phyloP scores from a whole-genome alignment of 495 filamentous ascomycete genomes.

The Trichoderma gamsii region DNA sequence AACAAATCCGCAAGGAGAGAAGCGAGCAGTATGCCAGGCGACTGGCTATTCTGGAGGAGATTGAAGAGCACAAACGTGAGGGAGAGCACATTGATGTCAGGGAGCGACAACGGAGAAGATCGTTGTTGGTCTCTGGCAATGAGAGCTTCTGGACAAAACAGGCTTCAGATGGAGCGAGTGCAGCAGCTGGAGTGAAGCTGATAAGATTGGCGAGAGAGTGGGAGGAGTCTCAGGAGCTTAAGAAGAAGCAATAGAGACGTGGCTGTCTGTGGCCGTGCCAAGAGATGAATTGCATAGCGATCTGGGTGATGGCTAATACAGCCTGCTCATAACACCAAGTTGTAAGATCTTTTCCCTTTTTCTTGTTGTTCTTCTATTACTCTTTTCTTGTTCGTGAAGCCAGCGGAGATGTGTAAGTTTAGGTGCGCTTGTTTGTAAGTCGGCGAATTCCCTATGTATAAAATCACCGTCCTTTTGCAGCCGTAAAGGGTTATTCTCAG shows the following conservation, averaged over 20 bases:
- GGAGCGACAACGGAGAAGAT: background rate
- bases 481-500: background rate
- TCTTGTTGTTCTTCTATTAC: no score
- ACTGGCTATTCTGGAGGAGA: slow-evolving; percentile 11
- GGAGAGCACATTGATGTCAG: background rate
- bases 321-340: no score
- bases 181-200: slow-evolving; percentile 4
- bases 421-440: no score
- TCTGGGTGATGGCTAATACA: background rate
- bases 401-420: no score
- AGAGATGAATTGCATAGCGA: background rate
- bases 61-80: slow-evolving; percentile 13
- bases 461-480: no score
- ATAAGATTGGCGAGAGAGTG: background rate
- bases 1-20: slow-evolving; percentile 10
- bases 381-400: no score
- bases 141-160: slow-evolving; percentile 10
- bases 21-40: slow-evolving; percentile 17
- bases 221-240: background rate
- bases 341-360: no score
- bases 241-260: background rate
- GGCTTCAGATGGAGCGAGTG: background rate
- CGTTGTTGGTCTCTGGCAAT: background rate
- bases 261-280: background rate
- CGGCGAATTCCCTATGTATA: no score